Percentiles rank a stretch among this genome's conserved stretches.
Conservation (phyloP, 768 basidiomycete species). For the Phylloporus sp. region DNA sequence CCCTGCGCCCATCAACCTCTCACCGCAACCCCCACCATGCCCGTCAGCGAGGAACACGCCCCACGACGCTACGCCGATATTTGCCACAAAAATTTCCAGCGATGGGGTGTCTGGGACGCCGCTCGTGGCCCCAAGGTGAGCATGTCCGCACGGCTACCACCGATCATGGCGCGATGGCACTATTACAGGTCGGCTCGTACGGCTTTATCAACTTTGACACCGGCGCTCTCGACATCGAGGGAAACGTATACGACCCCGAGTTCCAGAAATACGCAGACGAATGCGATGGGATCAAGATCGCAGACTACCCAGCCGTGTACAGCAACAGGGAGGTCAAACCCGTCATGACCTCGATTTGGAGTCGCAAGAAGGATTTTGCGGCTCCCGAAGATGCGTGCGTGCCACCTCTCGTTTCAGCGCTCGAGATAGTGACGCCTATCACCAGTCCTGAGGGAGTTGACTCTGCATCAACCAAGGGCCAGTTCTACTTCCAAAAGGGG, state of each 20-base stretch:
- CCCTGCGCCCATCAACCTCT: not conserved
- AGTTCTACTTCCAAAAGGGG: slow-evolving; percentile 19
- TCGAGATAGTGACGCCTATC: not conserved
- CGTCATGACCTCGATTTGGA: slow-evolving; percentile 1
- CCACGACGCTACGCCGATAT: slow-evolving; percentile 11
- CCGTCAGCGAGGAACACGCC: not conserved
- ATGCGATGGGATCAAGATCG: slow-evolving; percentile 14
- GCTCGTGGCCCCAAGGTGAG: slow-evolving; percentile 3
- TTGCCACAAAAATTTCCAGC: slow-evolving; percentile 1
- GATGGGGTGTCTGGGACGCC: slow-evolving; percentile 8
- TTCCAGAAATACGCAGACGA: slow-evolving; percentile 15
- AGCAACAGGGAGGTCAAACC: slow-evolving; percentile 1
- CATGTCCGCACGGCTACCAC: not conserved
- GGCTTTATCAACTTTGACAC: slow-evolving; percentile 25
- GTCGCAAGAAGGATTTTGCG: slow-evolving; percentile 11
- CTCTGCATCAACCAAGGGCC: slow-evolving; percentile 25
- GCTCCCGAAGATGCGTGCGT: slow-evolving; percentile 10
- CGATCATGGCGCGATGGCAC: not conserved
- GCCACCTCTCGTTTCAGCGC: not conserved
- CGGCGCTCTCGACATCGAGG: slow-evolving; percentile 25
- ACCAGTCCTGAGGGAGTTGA: slow-evolving; percentile 14
- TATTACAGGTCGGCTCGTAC: slow-evolving; percentile 27
- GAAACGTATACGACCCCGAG: slow-evolving; percentile 21
- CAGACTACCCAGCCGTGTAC: slow-evolving; percentile 17
- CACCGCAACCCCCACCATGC: not conserved